phyloP scores from a whole-genome alignment of 257 asterid species.

The Vinca minor region DNA sequence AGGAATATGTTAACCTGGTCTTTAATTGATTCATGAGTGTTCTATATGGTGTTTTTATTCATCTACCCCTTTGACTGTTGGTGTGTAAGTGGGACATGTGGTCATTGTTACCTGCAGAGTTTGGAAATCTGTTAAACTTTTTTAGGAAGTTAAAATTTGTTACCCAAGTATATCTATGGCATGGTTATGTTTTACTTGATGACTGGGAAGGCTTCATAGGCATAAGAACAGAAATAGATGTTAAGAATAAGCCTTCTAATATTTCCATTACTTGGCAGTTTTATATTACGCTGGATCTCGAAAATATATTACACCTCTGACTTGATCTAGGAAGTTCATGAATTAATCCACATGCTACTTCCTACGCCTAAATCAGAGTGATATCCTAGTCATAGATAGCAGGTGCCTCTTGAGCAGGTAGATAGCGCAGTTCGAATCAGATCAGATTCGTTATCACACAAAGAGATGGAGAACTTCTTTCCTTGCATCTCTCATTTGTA shows the following conservation, averaged over 20 bases:
- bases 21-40: not conserved
- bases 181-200: not conserved
- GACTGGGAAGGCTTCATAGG: not conserved
- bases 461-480: not conserved
- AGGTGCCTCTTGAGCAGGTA: not conserved
- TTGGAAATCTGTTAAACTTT: too few relatives aligned
- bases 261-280: not conserved
- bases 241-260: not conserved
- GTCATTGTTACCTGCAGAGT: not conserved
- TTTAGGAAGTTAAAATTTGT: not conserved
- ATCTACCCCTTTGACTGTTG: too few relatives aligned
- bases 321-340: slow-evolving; percentile 2
- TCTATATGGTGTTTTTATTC: not conserved
- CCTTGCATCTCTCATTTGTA: slow-evolving; percentile 10
- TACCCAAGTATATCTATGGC: not conserved
- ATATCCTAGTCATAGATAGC: not conserved
- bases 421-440: not conserved
- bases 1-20: not conserved
- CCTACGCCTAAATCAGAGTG: slow-evolving; percentile 3
- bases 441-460: not conserved
- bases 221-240: not conserved
- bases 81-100: not conserved
- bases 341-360: slow-evolving; percentile 6
- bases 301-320: too few relatives aligned
- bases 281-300: too few relatives aligned